Conservation (phyloP, 2,329 filamentous ascomycete genomes). For the Dothidotthia symphoricarpi region DNA sequence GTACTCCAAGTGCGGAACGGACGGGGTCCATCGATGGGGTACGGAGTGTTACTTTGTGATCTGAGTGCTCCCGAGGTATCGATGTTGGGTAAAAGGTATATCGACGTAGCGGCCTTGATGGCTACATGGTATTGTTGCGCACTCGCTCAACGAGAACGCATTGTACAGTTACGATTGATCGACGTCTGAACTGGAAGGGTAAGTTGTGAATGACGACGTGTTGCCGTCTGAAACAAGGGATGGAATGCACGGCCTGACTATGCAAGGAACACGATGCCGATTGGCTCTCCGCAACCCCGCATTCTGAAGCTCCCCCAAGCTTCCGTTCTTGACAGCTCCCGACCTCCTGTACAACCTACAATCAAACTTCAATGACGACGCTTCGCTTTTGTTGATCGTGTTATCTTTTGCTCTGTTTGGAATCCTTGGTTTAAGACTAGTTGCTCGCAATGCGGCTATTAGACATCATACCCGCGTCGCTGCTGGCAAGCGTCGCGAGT, state of each 20-base stretch:
- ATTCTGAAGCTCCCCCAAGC: constrained; percentile 19
- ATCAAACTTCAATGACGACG: background rate
- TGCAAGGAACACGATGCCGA: constrained; percentile 30
- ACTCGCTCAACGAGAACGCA: no score
- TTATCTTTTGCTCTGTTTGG: background rate
- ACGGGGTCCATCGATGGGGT: no score
- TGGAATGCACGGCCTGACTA: constrained; percentile 3
- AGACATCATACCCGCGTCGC: constrained; percentile 24
- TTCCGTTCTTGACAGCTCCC: constrained; percentile 18
- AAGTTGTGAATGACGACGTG: no score
- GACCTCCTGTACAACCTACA: background rate
- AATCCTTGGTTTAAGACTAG: background rate
- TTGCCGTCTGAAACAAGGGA: no score
- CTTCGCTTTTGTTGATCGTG: background rate
- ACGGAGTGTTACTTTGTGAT: no score
- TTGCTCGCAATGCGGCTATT: constrained; percentile 29
- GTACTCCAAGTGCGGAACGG: no score
- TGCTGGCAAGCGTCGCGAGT: constrained; percentile 45
- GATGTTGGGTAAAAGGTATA: no score
- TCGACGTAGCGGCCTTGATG: no score
- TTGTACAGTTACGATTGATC: no score
- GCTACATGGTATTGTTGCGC: no score
- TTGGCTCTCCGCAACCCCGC: constrained; percentile 27
- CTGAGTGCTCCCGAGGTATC: no score
- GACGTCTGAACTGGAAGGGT: no score